Conservation (phyloP, 441 rosid genomes). For the Pelargonium myrrhifolium region DNA sequence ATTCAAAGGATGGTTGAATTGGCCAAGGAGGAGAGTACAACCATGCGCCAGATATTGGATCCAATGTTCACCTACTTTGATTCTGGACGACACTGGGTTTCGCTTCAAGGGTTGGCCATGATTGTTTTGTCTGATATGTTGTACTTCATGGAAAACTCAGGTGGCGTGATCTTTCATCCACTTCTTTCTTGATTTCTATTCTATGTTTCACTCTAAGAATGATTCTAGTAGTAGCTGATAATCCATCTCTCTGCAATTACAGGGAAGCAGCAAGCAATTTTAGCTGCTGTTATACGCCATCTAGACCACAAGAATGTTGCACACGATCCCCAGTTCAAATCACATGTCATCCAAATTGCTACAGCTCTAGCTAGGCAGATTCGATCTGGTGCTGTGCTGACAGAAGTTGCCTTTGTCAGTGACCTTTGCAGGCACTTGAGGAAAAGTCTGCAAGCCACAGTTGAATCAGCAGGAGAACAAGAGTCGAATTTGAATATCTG, state of each 20-base stretch:
- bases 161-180: slow-evolving; percentile 28
- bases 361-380: slow-evolving; percentile 71
- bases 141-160: slow-evolving; percentile 66
- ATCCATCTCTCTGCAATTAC: slow-evolving; percentile 20
- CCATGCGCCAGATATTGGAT: slow-evolving; percentile 74
- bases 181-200: slow-evolving; percentile 11
- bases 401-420: slow-evolving; percentile 72
- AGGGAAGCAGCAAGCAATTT: slow-evolving; percentile 77
- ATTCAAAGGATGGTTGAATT: slow-evolving; percentile 86
- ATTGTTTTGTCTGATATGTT: slow-evolving; percentile 76
- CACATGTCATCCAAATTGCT: slow-evolving; percentile 62
- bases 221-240: slow-evolving; percentile 7
- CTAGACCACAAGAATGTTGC: slow-evolving; percentile 82
- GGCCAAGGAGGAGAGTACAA: slow-evolving; percentile 86
- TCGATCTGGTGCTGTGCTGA: slow-evolving; percentile 53
- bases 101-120: slow-evolving; percentile 65
- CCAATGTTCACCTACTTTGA: slow-evolving; percentile 82
- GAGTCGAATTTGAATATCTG: slow-evolving; percentile 54
- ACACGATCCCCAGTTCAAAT: slow-evolving; percentile 72
- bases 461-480: slow-evolving; percentile 58
- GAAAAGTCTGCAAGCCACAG: slow-evolving; percentile 78
- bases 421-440: slow-evolving; percentile 93
- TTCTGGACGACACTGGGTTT: slow-evolving; percentile 67
- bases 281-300: slow-evolving; percentile 77
- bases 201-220: background rate